Evolutionary conservation across 2,329 filamentous ascomycete species (phyloP), one percentile per base, ranked within the genome.

Genomic region (Aspergillus amoenus): DNA sequence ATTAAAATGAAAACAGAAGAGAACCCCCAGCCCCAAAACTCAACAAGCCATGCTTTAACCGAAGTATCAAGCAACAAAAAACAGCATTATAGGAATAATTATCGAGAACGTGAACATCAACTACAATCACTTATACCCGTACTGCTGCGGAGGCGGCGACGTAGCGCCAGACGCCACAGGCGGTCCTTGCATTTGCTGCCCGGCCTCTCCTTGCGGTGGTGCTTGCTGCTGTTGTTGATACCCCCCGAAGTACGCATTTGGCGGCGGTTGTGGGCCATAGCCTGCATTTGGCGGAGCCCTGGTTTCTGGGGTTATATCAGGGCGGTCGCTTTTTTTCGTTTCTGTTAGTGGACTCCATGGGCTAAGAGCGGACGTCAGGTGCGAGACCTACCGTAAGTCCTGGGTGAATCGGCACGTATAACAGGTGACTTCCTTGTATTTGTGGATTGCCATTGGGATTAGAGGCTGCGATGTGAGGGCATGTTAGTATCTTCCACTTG

Each of bases 341-440:
- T 22, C 60, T 27, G 57, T 56, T 55, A 52, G 37, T 44, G 32
- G 42, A 5, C 24, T 50, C 21, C 21, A 21, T 21, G 15, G 18
- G 8, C 44, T 8, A 30, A 18, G 15, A 46, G n/a, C 27, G 12
- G 30, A 17, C 34, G 12, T 27, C n/a, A 21, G 18, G 9, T 3
- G 24, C 17, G 4, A 3, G 7, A 47, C 65, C 42, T 64, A 75
- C 73, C 71, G 68, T 30, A 75, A 61, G 52, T 74, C 73, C 56
- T 75, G 73, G 13, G 67, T 71, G 46, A 68, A 74, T 43, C 70
- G 71, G 52, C 73, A 75, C 55, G 71, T 74, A 55, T 70, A 65
- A 60, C 73, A 75, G 44, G 64, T 70, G 22, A 74, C 73, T 66
- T 75, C 73, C 73, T 75, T 75, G 58, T 75, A 74, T 57, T 77